A percentile compares a stretch with the other conserved stretches of the same genome.
phyloP scores from a whole-genome alignment of 2,329 filamentous ascomycete genomes.

The Diaporthe sp. region DNA sequence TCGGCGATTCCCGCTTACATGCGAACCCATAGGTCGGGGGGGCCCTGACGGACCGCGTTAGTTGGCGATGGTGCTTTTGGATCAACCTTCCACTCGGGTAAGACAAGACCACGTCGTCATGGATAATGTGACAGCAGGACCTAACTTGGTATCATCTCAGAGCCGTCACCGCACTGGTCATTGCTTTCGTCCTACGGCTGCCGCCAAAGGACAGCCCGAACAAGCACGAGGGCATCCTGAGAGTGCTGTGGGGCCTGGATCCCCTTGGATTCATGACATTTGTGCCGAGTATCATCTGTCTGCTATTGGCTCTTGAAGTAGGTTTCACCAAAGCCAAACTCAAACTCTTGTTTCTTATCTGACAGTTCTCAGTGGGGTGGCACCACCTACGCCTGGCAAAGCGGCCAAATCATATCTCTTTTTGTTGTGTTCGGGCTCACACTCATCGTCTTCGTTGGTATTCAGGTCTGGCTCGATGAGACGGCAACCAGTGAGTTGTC shows the following conservation, averaged over 20 bases:
- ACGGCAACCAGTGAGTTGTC: conserved; percentile 50
- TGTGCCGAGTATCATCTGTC: conserved; percentile 56
- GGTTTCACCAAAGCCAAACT: conserved; percentile 40
- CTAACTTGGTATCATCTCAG: neutral
- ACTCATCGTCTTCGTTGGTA: conserved; percentile 50
- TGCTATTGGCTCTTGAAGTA: conserved; percentile 63
- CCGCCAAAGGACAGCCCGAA: neutral
- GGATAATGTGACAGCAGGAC: too few relatives aligned
- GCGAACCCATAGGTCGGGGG: neutral
- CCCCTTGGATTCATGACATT: conserved; percentile 48
- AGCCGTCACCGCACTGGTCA: neutral
- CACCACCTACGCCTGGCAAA: conserved; percentile 54
- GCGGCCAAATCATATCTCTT: conserved; percentile 54
- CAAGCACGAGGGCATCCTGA: neutral
- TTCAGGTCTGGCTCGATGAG: conserved; percentile 56
- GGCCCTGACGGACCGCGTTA: neutral
- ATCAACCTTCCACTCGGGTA: conserved; percentile 18
- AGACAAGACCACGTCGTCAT: neutral
- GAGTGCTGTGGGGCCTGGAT: conserved; percentile 41
- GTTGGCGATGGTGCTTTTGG: conserved; percentile 22
- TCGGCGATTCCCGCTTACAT: neutral
- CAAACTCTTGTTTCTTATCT: neutral
- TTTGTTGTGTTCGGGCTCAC: conserved; percentile 54
- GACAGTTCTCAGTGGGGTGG: conserved; percentile 57
- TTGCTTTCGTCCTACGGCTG: neutral